Conservation (phyloP, 768 basidiomycete species). For the Mycena venus region DNA sequence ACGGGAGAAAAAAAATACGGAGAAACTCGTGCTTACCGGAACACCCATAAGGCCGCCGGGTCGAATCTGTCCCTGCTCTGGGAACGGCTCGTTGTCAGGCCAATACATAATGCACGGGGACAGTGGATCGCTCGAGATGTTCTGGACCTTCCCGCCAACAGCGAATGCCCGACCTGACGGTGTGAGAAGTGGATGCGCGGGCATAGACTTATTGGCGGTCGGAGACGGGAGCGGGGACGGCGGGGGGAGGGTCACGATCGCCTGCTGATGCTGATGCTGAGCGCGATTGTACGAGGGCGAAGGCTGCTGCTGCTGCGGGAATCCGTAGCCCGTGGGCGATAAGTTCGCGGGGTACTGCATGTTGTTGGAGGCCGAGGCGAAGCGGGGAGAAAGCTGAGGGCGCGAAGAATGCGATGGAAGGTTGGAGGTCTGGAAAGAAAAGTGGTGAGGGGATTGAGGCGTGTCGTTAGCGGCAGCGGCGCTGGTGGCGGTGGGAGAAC, state of each 20-base stretch:
- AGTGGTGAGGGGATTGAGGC: constrained; percentile 44
- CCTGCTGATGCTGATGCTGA: constrained; percentile 3
- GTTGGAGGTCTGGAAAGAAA: constrained; percentile 13
- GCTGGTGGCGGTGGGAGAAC: constrained; percentile 48
- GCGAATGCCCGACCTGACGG: constrained; percentile 87
- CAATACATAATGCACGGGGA: constrained; percentile 88
- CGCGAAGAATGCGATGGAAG: neutral
- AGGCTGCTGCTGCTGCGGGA: constrained; percentile 10
- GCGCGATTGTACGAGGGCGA: constrained; percentile 7
- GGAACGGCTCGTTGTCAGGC: constrained; percentile 91
- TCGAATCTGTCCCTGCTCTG: constrained; percentile 78
- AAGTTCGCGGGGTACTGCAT: constrained; percentile 22
- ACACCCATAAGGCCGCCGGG: constrained; percentile 68
- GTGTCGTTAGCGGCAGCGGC: constrained; percentile 38
- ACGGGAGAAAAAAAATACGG: constrained; percentile 16
- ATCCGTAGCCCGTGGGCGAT: constrained; percentile 24
- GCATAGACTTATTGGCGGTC: constrained; percentile 20
- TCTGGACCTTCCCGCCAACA: constrained; percentile 83
- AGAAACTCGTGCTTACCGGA: constrained; percentile 55
- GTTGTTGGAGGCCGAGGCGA: constrained; percentile 22
- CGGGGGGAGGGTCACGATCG: constrained; percentile 18
- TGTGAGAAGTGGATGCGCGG: constrained; percentile 64
- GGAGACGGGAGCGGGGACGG: constrained; percentile 22
- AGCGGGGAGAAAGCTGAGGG: constrained; percentile 29
- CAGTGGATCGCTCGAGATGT: constrained; percentile 81